Conservation (phyloP, 73 alveolate species). For the Paramecium tetraurelia region DNA sequence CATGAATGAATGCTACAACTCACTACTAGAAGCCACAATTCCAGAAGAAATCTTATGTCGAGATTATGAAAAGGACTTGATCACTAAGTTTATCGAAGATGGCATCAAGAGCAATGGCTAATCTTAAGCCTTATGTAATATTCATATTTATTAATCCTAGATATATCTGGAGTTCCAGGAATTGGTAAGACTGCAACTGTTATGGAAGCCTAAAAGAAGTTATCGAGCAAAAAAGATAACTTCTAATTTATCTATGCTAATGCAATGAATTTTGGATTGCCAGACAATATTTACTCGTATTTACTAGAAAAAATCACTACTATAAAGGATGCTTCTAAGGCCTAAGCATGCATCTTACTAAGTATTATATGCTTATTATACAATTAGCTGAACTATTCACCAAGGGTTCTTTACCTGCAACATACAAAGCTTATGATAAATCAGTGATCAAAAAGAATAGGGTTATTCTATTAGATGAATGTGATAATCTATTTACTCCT, state of each 20-base stretch:
- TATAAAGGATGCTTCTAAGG: not conserved
- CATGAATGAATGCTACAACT: not conserved
- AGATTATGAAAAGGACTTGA: constrained; percentile 71
- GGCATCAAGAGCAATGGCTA: constrained; percentile 68
- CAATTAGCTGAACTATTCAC: constrained; percentile 33
- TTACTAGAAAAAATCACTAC: constrained; percentile 70
- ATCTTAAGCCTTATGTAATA: constrained; percentile 61
- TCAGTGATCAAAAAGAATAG: constrained; percentile 44
- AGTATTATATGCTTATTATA: not conserved
- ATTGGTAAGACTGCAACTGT: constrained; percentile 75
- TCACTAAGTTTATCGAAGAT: constrained; percentile 65
- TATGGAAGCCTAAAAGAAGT: constrained; percentile 49
- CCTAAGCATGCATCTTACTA: constrained; percentile 31
- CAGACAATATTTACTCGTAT: constrained; percentile 52
- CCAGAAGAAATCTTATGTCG: constrained; percentile 85
- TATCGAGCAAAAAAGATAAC: constrained; percentile 14
- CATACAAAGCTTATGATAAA: not conserved
- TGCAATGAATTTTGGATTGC: constrained; percentile 63
- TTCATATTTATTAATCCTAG: not conserved
- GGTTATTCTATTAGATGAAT: constrained; percentile 88
- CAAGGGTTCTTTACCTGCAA: constrained; percentile 40
- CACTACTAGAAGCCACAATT: constrained; percentile 35
- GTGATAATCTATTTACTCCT: constrained; percentile 88
- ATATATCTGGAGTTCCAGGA: constrained; percentile 77
- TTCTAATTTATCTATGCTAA: constrained; percentile 52